A percentile compares a stretch with the other conserved stretches of the same genome.
phyloP scores from a whole-genome alignment of 1,139 yeast species.

The Casaregolazyma suthepensis region DNA sequence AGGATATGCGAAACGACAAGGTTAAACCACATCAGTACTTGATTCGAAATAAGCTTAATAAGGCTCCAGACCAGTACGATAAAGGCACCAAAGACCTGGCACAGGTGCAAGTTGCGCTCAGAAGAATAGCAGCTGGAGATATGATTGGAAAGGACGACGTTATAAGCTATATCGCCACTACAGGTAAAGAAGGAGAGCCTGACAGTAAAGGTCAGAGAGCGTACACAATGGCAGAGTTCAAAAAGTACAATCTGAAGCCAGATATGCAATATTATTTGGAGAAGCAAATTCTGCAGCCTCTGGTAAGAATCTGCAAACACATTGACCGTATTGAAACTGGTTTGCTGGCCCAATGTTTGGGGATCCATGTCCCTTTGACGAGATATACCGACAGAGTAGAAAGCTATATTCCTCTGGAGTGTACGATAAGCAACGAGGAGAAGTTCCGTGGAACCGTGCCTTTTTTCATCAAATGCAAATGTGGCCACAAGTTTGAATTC shows the following conservation, averaged over 20 bases:
- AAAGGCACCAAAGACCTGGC: constrained; percentile 70
- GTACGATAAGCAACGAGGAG: constrained; percentile 74
- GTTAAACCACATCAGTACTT: constrained; percentile 55
- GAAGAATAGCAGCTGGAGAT: constrained; percentile 74
- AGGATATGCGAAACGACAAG: constrained; percentile 54
- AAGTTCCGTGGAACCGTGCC: constrained; percentile 63
- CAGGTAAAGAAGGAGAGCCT: constrained; percentile 35
- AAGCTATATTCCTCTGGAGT: constrained; percentile 74
- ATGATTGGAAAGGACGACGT: constrained; percentile 86
- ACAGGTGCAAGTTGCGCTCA: constrained; percentile 85
- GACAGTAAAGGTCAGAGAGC: constrained; percentile 52
- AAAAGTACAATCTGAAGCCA: constrained; percentile 50
- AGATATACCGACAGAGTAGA: constrained; percentile 37
- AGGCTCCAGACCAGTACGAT: constrained; percentile 36
- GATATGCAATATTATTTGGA: constrained; percentile 78
- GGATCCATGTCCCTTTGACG: constrained; percentile 66
- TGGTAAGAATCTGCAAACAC: constrained; percentile 77
- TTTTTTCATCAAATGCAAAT: constrained; percentile 55
- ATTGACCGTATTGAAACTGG: constrained; percentile 83
- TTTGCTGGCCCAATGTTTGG: constrained; percentile 69
- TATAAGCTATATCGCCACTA: constrained; percentile 75
- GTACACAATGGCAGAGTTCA: constrained; percentile 65
- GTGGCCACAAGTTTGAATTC: constrained; percentile 56
- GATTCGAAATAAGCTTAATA: constrained; percentile 37
- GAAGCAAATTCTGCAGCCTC: constrained; percentile 86